Evolutionary conservation across 1,284 basidiomycete genomes (phyloP).

Genomic region (Sutorius eximius): DNA sequence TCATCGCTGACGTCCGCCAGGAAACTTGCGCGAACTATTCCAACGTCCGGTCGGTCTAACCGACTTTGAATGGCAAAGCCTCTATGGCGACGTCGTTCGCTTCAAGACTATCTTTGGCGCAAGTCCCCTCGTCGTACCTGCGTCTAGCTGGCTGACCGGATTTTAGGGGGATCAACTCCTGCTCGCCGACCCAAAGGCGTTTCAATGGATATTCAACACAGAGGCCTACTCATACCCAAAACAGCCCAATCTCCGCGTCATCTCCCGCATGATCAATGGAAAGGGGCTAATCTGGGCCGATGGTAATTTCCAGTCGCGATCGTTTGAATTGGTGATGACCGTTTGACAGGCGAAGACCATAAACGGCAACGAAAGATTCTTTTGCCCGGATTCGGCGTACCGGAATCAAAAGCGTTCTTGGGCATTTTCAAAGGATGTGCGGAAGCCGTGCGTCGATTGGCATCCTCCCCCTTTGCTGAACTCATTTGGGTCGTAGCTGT

Average conservation of each 20-base stretch:
- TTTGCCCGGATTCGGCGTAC: conserved; percentile 43
- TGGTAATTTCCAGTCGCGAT: conserved; percentile 29
- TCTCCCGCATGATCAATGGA: conserved; percentile 36
- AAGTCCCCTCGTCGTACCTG: conserved; percentile 1
- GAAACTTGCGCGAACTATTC: conserved; percentile 28
- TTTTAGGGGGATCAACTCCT: conserved; percentile 30
- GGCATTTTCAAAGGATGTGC: conserved; percentile 35
- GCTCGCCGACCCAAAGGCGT: conserved; percentile 41
- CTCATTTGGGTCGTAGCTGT: conserved; percentile 38
- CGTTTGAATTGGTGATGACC: background rate
- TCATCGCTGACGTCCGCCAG: conserved; percentile 9
- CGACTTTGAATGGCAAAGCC: conserved; percentile 33
- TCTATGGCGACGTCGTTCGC: conserved; percentile 33
- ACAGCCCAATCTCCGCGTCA: conserved; percentile 31
- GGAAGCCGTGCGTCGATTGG: conserved; percentile 19
- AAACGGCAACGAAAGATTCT: conserved; percentile 45
- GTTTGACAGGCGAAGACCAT: conserved; percentile 42
- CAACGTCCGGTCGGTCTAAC: conserved; percentile 24
- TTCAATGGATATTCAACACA: conserved; percentile 42
- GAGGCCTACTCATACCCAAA: conserved; percentile 43
- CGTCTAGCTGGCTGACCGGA: background rate
- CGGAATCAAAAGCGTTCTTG: conserved; percentile 41
- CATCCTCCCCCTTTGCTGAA: conserved; percentile 11
- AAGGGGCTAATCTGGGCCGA: conserved; percentile 42
- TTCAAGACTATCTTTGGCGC: conserved; percentile 31